Percentiles rank a stretch among this genome's conserved stretches.
Evolutionary conservation across 768 basidiomycete genomes (phyloP).

Genomic region (Lanmaoa rubissima): DNA sequence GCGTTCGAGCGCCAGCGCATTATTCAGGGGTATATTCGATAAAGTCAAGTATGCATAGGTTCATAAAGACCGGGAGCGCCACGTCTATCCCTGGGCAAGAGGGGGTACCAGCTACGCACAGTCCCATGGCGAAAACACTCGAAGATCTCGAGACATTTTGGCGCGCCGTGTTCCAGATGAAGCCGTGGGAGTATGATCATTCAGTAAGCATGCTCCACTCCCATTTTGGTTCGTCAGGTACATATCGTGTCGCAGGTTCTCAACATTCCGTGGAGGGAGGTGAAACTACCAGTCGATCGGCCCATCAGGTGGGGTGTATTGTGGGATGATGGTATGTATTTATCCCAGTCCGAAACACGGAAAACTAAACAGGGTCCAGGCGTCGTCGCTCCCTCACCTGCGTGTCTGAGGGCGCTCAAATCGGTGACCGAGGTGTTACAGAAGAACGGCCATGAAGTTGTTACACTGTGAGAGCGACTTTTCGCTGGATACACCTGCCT

Average conservation of each 20-base stretch:
- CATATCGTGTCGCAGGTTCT: conserved; percentile 23
- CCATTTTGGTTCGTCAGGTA: too few species aligned
- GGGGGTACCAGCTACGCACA: conserved; percentile 49
- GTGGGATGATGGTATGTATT: conserved; percentile 55
- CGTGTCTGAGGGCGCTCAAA: conserved; percentile 53
- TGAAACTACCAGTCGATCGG: conserved; percentile 46
- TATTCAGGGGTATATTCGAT: conserved; percentile 64
- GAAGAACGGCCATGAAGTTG: conserved; percentile 47
- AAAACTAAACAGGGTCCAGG: conserved; percentile 36
- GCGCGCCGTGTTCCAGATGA: conserved; percentile 56
- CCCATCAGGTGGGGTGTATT: conserved; percentile 60
- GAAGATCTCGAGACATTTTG: conserved; percentile 65
- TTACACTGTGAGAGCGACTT: conserved; percentile 46
- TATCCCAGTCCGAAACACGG: background rate
- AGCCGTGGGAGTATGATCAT: conserved; percentile 69
- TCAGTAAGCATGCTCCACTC: conserved; percentile 24
- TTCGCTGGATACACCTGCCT: background rate
- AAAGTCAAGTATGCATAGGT: conserved; percentile 56
- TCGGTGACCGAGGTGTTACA: conserved; percentile 44
- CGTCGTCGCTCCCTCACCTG: conserved; percentile 56
- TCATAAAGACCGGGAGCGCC: conserved; percentile 49
- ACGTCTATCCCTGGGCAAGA: conserved; percentile 55
- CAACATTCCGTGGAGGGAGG: conserved; percentile 36
- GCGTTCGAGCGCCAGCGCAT: conserved; percentile 63
- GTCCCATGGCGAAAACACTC: conserved; percentile 63